These are phyloP conservation scores for Penicillium sp. DNA, from an alignment of 2,329 filamentous ascomycete species.

Conservation along the genomic window DNA sequence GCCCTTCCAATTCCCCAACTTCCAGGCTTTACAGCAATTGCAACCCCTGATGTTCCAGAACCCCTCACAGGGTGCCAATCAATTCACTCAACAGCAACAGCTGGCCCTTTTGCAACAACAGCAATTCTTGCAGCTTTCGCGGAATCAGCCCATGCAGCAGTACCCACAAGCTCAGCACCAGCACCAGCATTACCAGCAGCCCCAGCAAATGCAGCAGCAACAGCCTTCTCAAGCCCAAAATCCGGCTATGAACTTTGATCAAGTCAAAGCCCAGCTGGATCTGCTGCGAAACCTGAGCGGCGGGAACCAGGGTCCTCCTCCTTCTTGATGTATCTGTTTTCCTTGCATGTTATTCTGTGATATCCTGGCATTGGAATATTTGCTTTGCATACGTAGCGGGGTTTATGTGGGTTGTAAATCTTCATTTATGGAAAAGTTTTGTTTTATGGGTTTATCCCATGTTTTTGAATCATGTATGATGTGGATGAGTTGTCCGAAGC, in stretches of 20 bases:
- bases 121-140: constrained; percentile 28
- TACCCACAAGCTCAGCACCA: constrained; percentile 14
- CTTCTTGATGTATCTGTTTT: constrained; percentile 21
- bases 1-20: constrained; percentile 38
- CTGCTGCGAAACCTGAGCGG: constrained; percentile 40
- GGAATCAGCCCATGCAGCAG: constrained; percentile 14
- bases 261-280: constrained; percentile 45
- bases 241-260: constrained; percentile 39
- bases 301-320: constrained; percentile 33
- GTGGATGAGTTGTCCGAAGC: neutral
- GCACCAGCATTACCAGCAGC: constrained; percentile 27
- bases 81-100: constrained; percentile 60
- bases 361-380: constrained; percentile 16
- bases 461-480: neutral
- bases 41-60: constrained; percentile 47
- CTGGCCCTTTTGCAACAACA: constrained; percentile 49
- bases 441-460: constrained; percentile 1
- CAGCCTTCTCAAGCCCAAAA: constrained; percentile 24
- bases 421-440: constrained; percentile 10
- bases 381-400: constrained; percentile 30
- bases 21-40: constrained; percentile 32
- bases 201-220: constrained; percentile 21
- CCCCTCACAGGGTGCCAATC: constrained; percentile 45
- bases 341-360: constrained; percentile 10
- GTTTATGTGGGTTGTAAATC: constrained; percentile 13